Conservation (phyloP, 305 asterid species). For the Fraxinus ornus region DNA sequence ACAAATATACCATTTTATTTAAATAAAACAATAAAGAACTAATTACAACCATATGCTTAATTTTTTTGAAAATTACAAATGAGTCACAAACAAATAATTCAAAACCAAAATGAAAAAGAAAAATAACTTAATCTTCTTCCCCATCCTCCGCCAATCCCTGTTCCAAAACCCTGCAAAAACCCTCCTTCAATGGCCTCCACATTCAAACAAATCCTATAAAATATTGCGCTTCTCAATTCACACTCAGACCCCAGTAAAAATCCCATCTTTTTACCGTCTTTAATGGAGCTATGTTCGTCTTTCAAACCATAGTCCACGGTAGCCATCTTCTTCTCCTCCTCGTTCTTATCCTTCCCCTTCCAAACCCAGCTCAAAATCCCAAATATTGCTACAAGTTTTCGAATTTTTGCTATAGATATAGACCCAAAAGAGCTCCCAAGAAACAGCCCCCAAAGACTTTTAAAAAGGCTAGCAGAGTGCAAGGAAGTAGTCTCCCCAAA, state of each 20-base stretch:
- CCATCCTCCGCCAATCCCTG: slow-evolving; percentile 9
- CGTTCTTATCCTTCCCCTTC: slow-evolving; percentile 55
- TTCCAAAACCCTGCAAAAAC: slow-evolving; percentile 43
- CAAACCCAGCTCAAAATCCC: slow-evolving; percentile 54
- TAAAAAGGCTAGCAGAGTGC: slow-evolving; percentile 80
- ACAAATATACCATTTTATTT: no score
- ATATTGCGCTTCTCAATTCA: slow-evolving; percentile 10
- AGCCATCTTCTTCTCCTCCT: slow-evolving; percentile 69
- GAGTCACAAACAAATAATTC: no score
- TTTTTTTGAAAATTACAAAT: no score
- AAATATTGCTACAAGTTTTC: slow-evolving; percentile 33
- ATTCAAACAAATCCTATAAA: neutral
- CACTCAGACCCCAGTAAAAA: neutral
- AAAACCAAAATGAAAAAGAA: no score
- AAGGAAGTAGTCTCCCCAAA: slow-evolving; percentile 71
- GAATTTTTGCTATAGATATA: slow-evolving; percentile 53
- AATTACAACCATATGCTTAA: no score
- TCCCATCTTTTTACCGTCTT: neutral
- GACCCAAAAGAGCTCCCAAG: slow-evolving; percentile 82
- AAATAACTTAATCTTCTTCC: no score
- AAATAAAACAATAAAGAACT: no score
- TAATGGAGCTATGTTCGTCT: slow-evolving; percentile 68
- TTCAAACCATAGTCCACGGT: slow-evolving; percentile 51
- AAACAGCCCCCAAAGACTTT: slow-evolving; percentile 87
- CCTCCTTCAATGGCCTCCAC: slow-evolving; percentile 37